phyloP scores from a whole-genome alignment of 2,329 filamentous ascomycete species.

The Apiospora saccharicola region DNA sequence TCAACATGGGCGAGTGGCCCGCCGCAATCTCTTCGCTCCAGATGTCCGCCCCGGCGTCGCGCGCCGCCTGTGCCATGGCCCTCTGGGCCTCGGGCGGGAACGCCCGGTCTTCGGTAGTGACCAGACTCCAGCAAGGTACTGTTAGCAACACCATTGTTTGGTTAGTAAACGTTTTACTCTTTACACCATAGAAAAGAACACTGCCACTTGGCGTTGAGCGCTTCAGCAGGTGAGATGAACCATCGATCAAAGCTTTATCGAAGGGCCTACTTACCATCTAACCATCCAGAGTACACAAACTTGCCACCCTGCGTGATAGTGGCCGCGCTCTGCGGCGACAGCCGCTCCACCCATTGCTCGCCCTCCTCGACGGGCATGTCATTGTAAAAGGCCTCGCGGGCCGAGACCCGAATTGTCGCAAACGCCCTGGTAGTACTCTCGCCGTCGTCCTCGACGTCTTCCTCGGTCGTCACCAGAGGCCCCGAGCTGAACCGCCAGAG shows the following conservation, averaged over 20 bases:
- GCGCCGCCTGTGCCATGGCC: slow-evolving; percentile 47
- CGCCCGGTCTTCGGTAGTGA: slow-evolving; percentile 41
- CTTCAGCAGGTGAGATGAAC: no score
- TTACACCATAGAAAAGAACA: not conserved
- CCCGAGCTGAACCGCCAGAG: not conserved
- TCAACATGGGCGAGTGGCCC: slow-evolving; percentile 59
- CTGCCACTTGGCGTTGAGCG: not conserved
- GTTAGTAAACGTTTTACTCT: not conserved
- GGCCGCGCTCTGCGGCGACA: slow-evolving; percentile 51
- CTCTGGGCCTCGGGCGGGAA: slow-evolving; percentile 50
- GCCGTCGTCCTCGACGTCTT: not conserved
- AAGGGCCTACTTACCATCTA: slow-evolving; percentile 37
- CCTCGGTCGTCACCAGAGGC: not conserved
- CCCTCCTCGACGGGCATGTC: slow-evolving; percentile 54
- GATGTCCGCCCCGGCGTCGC: slow-evolving; percentile 45
- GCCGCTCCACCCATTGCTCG: slow-evolving; percentile 49
- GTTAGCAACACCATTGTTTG: not conserved
- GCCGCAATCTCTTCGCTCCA: slow-evolving; percentile 49
- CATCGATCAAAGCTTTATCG: not conserved
- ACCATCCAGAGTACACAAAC: slow-evolving; percentile 54
- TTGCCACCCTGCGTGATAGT: slow-evolving; percentile 53
- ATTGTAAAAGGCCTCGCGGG: slow-evolving; percentile 56
- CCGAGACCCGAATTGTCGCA: slow-evolving; percentile 47
- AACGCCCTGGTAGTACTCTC: slow-evolving; percentile 42
- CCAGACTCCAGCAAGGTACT: not conserved